Base-by-base conservation (phyloP, 306 rosid species). In the Psophocarpus tetragonolobus region DNA sequence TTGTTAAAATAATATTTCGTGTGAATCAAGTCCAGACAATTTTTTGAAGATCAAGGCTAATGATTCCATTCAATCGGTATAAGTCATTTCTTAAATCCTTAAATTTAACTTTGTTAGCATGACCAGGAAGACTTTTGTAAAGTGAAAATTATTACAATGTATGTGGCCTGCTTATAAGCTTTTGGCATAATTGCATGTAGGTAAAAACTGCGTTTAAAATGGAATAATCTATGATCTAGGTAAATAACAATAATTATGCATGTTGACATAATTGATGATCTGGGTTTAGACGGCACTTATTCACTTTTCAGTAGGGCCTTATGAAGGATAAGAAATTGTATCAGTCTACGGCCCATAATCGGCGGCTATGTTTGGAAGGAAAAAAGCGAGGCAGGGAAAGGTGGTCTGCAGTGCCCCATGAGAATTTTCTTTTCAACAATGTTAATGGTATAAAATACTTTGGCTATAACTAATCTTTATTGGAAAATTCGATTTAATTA, bases 141-240 rank as follows among this genome's bases (percentile, higher is more conserved):
- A 27, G 42, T 80, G 33, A 60, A 48, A 50, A 44, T 71, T 48
- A 75, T 78, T 64, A 70, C 48, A 42, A 11, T 3, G 35, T 42
- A 17, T 53, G 74, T 80, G 70, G 58, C 83, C 73, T 71, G 53
- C 64, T 56, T 41, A 68, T 56, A 41, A 77, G 81, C 60, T 74
- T 33, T 61, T 35, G 81, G 63, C 51, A 63, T 67, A 47, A 74
- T 65, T 35, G 51, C 62, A 78, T 69, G 65, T 47, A 15, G 72
- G 67, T 62, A 35, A 48, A 66, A 62, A 79, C n/a, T 21, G 30
- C 27, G 23, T 56, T 42, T n/a, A 48, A 27, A 69, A 47, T 48
- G 56, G 57, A 61, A 71, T 35, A 64, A 18, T 63, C 12, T 32
- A 8, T 61, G 42, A 61, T 8, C 27, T 63, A 1, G 4, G 30